Conservation (phyloP, 2,329 filamentous ascomycete species). For the Ophiostoma piceae region DNA sequence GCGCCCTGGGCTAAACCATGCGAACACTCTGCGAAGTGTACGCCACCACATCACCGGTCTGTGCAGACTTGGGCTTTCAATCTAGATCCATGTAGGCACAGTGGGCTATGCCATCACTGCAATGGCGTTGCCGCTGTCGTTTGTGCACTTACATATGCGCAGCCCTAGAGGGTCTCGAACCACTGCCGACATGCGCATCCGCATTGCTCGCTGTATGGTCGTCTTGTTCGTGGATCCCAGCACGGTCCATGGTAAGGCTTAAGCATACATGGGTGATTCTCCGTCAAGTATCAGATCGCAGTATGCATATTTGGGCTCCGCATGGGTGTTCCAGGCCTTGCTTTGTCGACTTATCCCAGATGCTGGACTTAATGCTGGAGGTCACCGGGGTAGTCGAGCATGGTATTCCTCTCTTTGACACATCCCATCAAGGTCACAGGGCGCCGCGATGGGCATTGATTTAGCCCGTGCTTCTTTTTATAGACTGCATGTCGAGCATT, state of each 20-base stretch:
- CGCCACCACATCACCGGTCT: neutral
- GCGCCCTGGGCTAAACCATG: neutral
- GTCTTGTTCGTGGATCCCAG: neutral
- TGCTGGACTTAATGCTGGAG: neutral
- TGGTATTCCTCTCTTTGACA: neutral
- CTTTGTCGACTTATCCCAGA: neutral
- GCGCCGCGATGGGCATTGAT: neutral
- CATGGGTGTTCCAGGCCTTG: neutral
- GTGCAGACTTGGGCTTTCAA: neutral
- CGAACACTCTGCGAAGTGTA: neutral
- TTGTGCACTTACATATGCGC: neutral
- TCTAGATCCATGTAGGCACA: neutral
- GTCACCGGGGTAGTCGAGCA: neutral
- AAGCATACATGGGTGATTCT: neutral
- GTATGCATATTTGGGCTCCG: neutral
- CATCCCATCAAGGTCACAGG: neutral
- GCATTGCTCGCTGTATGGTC: neutral
- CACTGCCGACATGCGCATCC: neutral
- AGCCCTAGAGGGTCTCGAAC: neutral
- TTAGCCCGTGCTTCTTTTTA: neutral
- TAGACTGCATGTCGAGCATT: neutral
- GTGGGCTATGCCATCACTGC: neutral
- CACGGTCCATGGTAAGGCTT: neutral
- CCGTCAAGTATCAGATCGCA: slow-evolving; percentile 2
- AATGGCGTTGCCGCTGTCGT: neutral